Evolutionary conservation across 2,329 filamentous ascomycete genomes (phyloP).

Genomic region (Fusarium burgessii): DNA sequence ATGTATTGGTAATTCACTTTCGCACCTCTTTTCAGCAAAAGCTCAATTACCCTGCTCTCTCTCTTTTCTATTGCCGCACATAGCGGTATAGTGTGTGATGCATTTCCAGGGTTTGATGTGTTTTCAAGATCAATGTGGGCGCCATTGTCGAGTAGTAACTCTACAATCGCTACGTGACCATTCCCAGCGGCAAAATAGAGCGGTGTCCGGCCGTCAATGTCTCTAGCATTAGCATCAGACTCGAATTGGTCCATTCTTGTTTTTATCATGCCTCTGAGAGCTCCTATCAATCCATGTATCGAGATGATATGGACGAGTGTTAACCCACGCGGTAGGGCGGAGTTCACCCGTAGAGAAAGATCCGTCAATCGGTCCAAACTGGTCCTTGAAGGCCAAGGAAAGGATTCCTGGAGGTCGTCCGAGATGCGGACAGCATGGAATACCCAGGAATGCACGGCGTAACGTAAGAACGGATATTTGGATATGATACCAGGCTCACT

Average conservation of each 20-base stretch:
- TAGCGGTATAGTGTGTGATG: not conserved
- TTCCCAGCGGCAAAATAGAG: rapidly evolving
- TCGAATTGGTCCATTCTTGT: not conserved
- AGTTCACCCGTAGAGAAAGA: too few relatives aligned
- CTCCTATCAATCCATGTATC: not conserved
- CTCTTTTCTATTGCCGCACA: not conserved
- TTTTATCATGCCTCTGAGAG: not conserved
- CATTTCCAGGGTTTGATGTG: rapidly evolving
- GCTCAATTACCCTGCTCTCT: not conserved
- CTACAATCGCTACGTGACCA: not conserved
- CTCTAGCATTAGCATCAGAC: not conserved
- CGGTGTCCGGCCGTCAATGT: not conserved
- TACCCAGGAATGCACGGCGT: rapidly evolving
- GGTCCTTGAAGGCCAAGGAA: not conserved
- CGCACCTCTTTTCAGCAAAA: not conserved
- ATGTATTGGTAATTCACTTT: not conserved
- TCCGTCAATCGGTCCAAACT: not conserved
- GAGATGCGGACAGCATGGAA: not conserved
- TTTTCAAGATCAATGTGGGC: not conserved
- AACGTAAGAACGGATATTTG: not conserved
- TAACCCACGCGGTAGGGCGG: too few relatives aligned
- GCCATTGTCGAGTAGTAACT: not conserved
- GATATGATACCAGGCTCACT: too few relatives aligned
- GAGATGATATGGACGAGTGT: too few relatives aligned
- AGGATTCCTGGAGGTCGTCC: not conserved